These are phyloP conservation scores for Polytolypa hystricis DNA, from an alignment of 2,329 filamentous ascomycete genomes.

Conservation along the genomic window DNA sequence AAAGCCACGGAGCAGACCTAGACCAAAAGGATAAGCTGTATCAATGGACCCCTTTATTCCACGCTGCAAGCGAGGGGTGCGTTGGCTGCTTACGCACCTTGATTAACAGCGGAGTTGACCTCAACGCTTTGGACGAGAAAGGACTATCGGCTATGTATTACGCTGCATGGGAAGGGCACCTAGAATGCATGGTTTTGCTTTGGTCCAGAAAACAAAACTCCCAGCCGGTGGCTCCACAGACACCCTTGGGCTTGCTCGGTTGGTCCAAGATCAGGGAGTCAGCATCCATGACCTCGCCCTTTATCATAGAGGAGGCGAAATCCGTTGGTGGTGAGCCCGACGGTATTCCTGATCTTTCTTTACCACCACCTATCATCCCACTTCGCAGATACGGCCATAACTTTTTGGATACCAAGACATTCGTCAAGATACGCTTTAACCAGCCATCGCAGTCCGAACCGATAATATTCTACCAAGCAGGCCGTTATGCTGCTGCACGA, in stretches of 20 bases:
- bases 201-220: constrained; percentile 27
- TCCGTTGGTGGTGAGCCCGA: constrained; percentile 52
- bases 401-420: constrained; percentile 94
- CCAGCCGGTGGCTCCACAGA: constrained; percentile 14
- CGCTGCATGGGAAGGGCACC: constrained; percentile 91
- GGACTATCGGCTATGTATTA: constrained; percentile 93
- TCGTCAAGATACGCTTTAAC: constrained; percentile 85
- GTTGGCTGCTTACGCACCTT: constrained; percentile 76
- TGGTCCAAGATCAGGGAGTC: constrained; percentile 21
- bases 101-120: constrained; percentile 65
- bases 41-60: constrained; percentile 92
- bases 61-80: constrained; percentile 92
- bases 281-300: constrained; percentile 10
- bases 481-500: constrained; percentile 88
- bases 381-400: constrained; percentile 93
- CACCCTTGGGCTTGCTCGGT: constrained; percentile 26
- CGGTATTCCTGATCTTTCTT: constrained; percentile 79
- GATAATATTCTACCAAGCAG: constrained; percentile 91
- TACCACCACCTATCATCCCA: constrained; percentile 93
- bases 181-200: constrained; percentile 87
- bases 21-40: constrained; percentile 93
- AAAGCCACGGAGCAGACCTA: constrained; percentile 77
- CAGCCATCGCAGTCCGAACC: constrained; percentile 41
- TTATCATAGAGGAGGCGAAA: constrained; percentile 3
- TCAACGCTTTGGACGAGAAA: constrained; percentile 80